Evolutionary conservation across 2,329 filamentous ascomycete genomes (phyloP).

Genomic region (Fusarium sulawesiense): DNA sequence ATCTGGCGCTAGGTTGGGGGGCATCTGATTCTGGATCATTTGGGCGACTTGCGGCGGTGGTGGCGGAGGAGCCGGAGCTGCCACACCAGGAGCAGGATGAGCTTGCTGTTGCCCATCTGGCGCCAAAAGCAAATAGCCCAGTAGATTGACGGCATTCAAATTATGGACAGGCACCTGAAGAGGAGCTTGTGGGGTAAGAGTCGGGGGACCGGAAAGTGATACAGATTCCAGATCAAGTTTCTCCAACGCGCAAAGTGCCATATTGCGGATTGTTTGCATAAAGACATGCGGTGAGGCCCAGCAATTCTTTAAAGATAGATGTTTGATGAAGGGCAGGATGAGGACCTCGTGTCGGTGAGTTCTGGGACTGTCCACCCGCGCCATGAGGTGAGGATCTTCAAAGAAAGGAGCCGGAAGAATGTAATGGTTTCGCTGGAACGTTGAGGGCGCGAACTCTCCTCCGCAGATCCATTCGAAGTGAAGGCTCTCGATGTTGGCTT

Average conservation of each 20-base stretch:
- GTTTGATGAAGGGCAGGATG: slow-evolving; percentile 66
- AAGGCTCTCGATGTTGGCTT: slow-evolving; percentile 65
- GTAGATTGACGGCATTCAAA: slow-evolving; percentile 21
- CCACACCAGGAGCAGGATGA: background rate
- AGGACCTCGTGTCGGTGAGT: slow-evolving; percentile 55
- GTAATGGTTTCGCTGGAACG: slow-evolving; percentile 70
- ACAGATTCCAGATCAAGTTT: slow-evolving; percentile 71
- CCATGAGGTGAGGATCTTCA: slow-evolving; percentile 49
- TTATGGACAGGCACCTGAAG: slow-evolving; percentile 36
- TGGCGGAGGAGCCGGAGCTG: background rate
- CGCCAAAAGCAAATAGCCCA: slow-evolving; percentile 28
- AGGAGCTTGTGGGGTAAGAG: slow-evolving; percentile 41
- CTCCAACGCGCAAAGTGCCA: slow-evolving; percentile 61
- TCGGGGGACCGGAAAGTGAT: slow-evolving; percentile 66
- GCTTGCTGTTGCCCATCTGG: slow-evolving; percentile 6
- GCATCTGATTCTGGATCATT: background rate
- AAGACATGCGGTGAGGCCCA: slow-evolving; percentile 73
- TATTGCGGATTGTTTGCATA: slow-evolving; percentile 60
- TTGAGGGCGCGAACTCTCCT: slow-evolving; percentile 73
- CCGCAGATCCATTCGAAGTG: slow-evolving; percentile 75
- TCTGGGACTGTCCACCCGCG: slow-evolving; percentile 45
- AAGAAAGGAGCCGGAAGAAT: slow-evolving; percentile 71
- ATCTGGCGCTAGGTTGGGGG: slow-evolving; percentile 7
- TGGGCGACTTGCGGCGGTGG: background rate
- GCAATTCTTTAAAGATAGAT: slow-evolving; percentile 74